Evolutionary conservation across 495 filamentous ascomycete species (phyloP).

Genomic region (Neurospora sp.): DNA sequence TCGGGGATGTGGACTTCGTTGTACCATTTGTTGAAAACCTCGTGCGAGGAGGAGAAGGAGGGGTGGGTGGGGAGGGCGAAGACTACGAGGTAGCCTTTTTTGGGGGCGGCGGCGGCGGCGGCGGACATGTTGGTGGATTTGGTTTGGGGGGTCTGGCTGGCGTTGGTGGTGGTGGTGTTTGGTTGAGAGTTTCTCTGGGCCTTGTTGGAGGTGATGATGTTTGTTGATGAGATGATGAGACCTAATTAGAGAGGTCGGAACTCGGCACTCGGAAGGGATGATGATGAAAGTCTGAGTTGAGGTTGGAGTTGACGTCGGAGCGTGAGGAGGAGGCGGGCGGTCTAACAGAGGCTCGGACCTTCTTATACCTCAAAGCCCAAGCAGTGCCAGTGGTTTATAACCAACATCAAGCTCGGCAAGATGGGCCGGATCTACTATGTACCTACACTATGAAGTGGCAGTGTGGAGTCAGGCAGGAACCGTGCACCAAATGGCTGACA

Average conservation of each 20-base stretch:
- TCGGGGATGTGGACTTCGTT: neutral
- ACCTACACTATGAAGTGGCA: neutral
- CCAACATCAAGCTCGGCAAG: too few species aligned
- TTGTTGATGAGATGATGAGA: neutral
- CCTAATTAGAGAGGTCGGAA: neutral
- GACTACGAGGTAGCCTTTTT: neutral
- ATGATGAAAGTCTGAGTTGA: neutral
- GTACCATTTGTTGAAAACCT: neutral
- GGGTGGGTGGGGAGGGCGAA: neutral
- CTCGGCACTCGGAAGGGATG: neutral
- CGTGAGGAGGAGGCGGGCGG: neutral
- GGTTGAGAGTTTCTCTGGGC: neutral
- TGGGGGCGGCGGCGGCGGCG: neutral
- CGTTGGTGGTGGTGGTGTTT: neutral
- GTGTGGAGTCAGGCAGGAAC: neutral
- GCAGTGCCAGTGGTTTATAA: too few species aligned
- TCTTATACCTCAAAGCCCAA: too few species aligned
- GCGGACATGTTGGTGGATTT: neutral
- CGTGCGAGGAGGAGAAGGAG: neutral
- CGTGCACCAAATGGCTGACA: neutral
- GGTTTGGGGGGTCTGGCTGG: neutral
- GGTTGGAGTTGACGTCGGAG: neutral
- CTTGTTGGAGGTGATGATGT: neutral
- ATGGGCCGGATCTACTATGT: too few species aligned
- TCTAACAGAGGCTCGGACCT: too few species aligned